A percentile compares a stretch with the other conserved stretches of the same genome.
Evolutionary conservation across 2,329 filamentous ascomycete genomes (phyloP).

Genomic region (Allantophomopsis cytisporea): DNA sequence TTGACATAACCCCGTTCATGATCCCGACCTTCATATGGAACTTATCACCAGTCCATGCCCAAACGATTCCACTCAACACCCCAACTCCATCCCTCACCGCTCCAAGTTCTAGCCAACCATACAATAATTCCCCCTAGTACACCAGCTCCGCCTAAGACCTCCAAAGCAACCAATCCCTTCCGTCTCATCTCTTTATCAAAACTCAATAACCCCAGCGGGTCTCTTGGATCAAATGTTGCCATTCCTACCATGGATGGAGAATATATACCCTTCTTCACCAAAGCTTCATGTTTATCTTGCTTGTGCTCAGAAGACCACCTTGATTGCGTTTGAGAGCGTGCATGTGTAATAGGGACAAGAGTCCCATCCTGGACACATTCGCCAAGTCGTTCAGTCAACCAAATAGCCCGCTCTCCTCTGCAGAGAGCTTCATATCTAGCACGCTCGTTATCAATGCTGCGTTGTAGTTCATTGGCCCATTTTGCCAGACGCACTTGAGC

Average conservation of each 20-base stretch:
- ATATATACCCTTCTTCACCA: neutral
- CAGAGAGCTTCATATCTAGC: slow-evolving; percentile 51
- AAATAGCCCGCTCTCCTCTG: slow-evolving; percentile 49
- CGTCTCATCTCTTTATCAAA: slow-evolving; percentile 52
- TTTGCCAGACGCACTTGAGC: slow-evolving; percentile 62
- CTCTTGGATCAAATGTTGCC: slow-evolving; percentile 28
- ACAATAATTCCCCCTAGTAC: slow-evolving; percentile 60
- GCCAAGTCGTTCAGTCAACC: slow-evolving; percentile 52
- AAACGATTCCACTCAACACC: slow-evolving; percentile 1
- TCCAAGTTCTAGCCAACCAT: slow-evolving; percentile 32
- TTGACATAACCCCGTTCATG: neutral
- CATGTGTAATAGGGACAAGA: slow-evolving; percentile 32
- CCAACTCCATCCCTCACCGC: slow-evolving; percentile 1
- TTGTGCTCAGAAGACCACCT: neutral
- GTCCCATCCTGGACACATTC: slow-evolving; percentile 56
- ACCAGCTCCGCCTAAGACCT: slow-evolving; percentile 61
- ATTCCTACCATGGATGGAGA: neutral
- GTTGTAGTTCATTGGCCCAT: slow-evolving; percentile 73
- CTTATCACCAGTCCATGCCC: neutral
- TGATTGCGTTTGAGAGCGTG: slow-evolving; percentile 5
- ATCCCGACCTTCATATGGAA: neutral
- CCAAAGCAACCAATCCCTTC: slow-evolving; percentile 53
- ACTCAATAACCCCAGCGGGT: slow-evolving; percentile 67
- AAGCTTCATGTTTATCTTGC: neutral
- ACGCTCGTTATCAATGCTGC: slow-evolving; percentile 61